Evolutionary conservation across 23 red algal genomes (phyloP), one percentile per base, ranked within the genome.

Genomic region (Gracilaria caudata): DNA sequence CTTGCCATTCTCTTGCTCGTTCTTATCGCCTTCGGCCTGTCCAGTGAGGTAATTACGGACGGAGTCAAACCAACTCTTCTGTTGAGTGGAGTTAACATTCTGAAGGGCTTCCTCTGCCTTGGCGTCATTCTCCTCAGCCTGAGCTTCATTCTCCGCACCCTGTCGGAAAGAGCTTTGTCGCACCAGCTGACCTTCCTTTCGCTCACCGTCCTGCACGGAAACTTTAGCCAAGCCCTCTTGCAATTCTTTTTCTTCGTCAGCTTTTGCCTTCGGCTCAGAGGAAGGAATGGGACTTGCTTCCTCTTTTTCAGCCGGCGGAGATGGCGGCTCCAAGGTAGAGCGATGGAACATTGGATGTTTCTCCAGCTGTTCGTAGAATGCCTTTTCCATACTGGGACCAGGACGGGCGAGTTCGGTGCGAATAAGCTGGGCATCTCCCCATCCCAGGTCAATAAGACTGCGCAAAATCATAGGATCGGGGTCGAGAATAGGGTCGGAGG

Each of bases 341-440:
- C 77, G 57, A 25, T 64, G 55, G 65, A 88, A 94, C 81, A 94
- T 86, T 16, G 92, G 92, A 33, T 94, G 94, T 20, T 49, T 63
- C 74, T 92, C 88, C 35, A 98, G 87, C 73, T 98, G 96, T 21
- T 68, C 53, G 61, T 98, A 98, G 76, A 98, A 98, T 4, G 94
- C 96, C 63, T 92, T 89, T 47, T 95, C 96, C 74, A 98, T 83
- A 36, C 87, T 94, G 13, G 86, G 88, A 35, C 90, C 88, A n/a
- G 63, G 63, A n/a, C 77, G 79, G 0, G 76, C 86, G 8, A 98
- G 92, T 34, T 84, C 88, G 17, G 49, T 40, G 4, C 55, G 45
- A 60, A 98, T 75, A 21, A 86, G 68, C 43, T 81, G 73, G 9
- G 83, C 76, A 73, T 98, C 96, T 35, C 96, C 96, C 92, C 92